Evolutionary conservation across 2,329 filamentous ascomycete genomes (phyloP).

Genomic region (Aurifilum marmelostoma): DNA sequence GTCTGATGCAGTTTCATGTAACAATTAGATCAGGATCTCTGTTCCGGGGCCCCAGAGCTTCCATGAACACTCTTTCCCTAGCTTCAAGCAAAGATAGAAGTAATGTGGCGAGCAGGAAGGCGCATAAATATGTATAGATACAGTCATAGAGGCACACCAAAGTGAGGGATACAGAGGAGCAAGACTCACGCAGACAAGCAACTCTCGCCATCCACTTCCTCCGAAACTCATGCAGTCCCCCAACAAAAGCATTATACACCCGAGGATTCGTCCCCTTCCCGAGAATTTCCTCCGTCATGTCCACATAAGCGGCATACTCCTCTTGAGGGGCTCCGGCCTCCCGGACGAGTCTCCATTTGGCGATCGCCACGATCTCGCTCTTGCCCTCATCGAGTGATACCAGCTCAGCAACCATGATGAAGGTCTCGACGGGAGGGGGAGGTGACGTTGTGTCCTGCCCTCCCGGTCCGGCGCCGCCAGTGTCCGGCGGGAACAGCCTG

Average conservation of each 20-base stretch:
- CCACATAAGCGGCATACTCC: not conserved
- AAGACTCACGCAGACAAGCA: slow-evolving; percentile 1
- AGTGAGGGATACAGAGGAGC: not conserved
- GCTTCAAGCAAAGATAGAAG: too few species aligned
- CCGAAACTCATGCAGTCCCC: not conserved
- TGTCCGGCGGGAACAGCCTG: not conserved
- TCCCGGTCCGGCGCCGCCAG: too few species aligned
- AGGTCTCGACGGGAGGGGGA: not conserved
- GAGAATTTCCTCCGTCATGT: not conserved
- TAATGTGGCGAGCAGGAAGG: too few species aligned
- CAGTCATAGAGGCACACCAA: not conserved
- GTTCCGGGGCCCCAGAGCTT: not conserved
- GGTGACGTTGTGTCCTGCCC: not conserved
- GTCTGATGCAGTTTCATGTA: not conserved
- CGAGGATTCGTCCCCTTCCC: not conserved
- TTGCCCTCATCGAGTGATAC: not conserved
- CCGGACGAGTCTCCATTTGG: not conserved
- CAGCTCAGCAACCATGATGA: not conserved
- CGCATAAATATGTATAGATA: not conserved
- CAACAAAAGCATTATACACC: not conserved
- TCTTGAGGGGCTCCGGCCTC: not conserved
- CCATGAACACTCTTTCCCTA: too few species aligned
- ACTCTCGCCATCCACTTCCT: not conserved
- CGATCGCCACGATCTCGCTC: not conserved
- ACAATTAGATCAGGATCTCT: not conserved